Evolutionary conservation across 1,284 basidiomycete genomes (phyloP), one percentile per base, ranked within the genome.

Genomic region (Microbotryum saponariae): DNA sequence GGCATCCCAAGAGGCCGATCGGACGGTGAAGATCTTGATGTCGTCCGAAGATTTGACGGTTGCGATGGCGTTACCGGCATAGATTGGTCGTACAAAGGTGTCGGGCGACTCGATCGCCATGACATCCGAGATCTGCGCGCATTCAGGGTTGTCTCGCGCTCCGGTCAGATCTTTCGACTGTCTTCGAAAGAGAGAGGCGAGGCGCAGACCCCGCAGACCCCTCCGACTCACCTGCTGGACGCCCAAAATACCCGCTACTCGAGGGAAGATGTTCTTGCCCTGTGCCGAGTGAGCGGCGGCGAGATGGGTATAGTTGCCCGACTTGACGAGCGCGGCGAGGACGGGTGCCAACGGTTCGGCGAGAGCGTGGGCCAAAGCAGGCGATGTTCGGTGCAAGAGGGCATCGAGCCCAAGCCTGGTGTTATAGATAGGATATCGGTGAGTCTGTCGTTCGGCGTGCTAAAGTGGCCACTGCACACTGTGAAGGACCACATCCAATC

Each of bases 21-120:
- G 85, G 49, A 98, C 89, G 31, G 96, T 97, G 77, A 98, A 89
- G 74, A 99, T 85, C 76, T 97, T 97, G 79, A 94, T 78, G 55
- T 82, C 82, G 74, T 92, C 80, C 64, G 74, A 76, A 42, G 82
- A 89, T 69, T 87, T 86, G 70, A 99, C 85, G 52, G 92, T 97
- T 42, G 92, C 83, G 67, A 98, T 91, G 53, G 96, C 96, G 76
- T 98, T 98, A 55, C 96, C 96, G 55, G 96, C 96, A 74, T 99
- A 99, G 75, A 98, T 96, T 51, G 91, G 92, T 51, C 94, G 88
- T 10, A 88, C 84, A 77, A 96, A 97, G 83, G 74, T 83, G 74
- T 86, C 85, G 55, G 85, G 84, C 3, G 79, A 72, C 72, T 96
- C 86, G 72, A 97, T 86, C 53, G 84, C 82, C 72, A 96, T 89